Conservation (phyloP, 139 green algal genomes). For the Microglena sp. region DNA sequence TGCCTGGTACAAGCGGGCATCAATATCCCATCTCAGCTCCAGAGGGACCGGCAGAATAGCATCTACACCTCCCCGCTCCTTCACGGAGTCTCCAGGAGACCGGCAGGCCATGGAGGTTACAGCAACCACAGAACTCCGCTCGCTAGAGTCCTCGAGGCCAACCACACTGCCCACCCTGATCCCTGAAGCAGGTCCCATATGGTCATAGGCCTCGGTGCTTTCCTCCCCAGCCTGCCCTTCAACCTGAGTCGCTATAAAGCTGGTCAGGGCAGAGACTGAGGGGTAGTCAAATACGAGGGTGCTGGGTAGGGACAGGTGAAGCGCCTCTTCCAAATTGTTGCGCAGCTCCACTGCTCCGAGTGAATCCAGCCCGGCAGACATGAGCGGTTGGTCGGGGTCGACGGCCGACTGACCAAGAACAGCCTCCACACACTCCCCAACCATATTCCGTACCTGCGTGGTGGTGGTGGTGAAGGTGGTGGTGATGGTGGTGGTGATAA, state of each 20-base stretch:
- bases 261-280: constrained; percentile 12
- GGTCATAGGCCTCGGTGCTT: too few species aligned
- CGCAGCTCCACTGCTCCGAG: constrained; percentile 62
- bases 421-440: constrained; percentile 28
- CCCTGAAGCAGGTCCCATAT: too few species aligned
- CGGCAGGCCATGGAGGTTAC: too few species aligned
- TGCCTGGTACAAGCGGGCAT: constrained; percentile 1
- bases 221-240: too few species aligned
- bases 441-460: constrained; percentile 16
- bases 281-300: constrained; percentile 89
- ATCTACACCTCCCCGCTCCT: too few species aligned
- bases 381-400: constrained; percentile 42
- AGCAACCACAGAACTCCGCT: too few species aligned
- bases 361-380: constrained; percentile 71
- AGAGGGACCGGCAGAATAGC: background rate
- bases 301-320: constrained; percentile 54
- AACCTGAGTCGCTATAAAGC: background rate
- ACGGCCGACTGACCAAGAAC: constrained; percentile 43
- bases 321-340: constrained; percentile 45
- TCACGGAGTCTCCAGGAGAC: too few species aligned
- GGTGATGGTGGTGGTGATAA: too few species aligned
- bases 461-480: background rate
- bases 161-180: too few species aligned
- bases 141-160: too few species aligned
- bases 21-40: background rate